Base-by-base conservation (phyloP, 768 basidiomycete species). In the Rhodosporidiobolus odoratus region DNA sequence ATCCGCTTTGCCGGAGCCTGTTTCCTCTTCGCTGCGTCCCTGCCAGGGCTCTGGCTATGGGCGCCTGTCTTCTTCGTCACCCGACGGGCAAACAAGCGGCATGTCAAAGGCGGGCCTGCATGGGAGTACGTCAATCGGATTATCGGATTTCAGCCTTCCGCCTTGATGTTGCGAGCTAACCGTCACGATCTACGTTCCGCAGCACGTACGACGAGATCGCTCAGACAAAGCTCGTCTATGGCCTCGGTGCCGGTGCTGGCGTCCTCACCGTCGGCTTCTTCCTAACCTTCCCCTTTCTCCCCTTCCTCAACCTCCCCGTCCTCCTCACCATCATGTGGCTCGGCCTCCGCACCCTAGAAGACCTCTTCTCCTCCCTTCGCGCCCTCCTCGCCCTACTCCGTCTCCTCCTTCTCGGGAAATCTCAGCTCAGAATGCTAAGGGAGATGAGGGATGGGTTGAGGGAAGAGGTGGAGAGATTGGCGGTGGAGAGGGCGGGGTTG, bases 311-410 rank as follows among this genome's bases (percentile, higher is more conserved):
- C 7, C 76, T 83, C 35, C 77, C 87, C 61, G 76, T 86, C 37
- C 84, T 91, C 10, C 91, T 91, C 4, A 82, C 83, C 8, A 76
- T 88, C 73, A 92, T 93, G 92, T 94, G 92, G 91, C 87, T 92
- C 82, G 85, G 89, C 25, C 82, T 94, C 69, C 86, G 92, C 60
- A 93, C 91, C 90, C 82, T 90, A 48, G 92, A 94, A 77, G 92
- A 93, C 74, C 86, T 88, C 2, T 83, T 91, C 6, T 85, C 90
- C 0, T 86, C 90, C 7, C 87, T 89, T 77, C 86, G 92, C 52
- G 92, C 92, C 5, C 85, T 88, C 71, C 80, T 82, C 0, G 82
- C 87, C 2, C 83, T 93, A 21, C 73, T 81, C 10, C 84, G 87
- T 21, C 81, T 93, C 13, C 79, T 92, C 17, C 79, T 83, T 52